Evolutionary conservation across 139 green algal species (phyloP).

Genomic region (Bryopsis sp.): DNA sequence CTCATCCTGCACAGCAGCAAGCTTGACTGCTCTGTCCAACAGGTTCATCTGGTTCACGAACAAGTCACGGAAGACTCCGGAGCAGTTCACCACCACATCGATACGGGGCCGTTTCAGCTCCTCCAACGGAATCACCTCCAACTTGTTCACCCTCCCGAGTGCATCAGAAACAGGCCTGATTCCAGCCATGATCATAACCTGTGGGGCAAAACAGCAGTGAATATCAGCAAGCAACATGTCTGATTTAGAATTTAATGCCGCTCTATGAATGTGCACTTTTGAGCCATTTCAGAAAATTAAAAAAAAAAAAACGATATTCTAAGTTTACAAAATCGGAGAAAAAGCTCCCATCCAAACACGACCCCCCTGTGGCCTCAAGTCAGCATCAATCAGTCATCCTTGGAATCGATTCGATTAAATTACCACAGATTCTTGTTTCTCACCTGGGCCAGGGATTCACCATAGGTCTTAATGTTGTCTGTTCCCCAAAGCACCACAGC

Average conservation of each 20-base stretch:
- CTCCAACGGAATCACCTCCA: constrained; percentile 96
- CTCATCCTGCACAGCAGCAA: constrained; percentile 89
- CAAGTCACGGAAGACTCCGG: constrained; percentile 97
- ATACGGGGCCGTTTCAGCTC: constrained; percentile 91
- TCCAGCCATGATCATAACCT: constrained; percentile 94
- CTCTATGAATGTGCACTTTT: too few relatives aligned
- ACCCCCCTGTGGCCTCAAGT: too few relatives aligned
- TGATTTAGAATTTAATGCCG: too few relatives aligned
- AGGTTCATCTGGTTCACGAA: constrained; percentile 30
- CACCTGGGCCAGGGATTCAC: constrained; percentile 90
- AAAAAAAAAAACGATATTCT: too few relatives aligned
- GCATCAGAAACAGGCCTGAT: constrained; percentile 86
- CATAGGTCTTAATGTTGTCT: constrained; percentile 99
- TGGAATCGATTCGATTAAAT: too few relatives aligned
- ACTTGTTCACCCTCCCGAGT: constrained; percentile 98
- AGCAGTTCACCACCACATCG: constrained; percentile 99
- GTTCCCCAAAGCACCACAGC: constrained; percentile 98
- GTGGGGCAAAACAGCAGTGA: constrained; percentile 8
- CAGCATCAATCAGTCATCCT: too few relatives aligned
- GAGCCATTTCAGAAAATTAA: too few relatives aligned
- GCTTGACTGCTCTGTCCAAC: constrained; percentile 84
- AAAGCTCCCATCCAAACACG: too few relatives aligned
- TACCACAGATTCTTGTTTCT: too few relatives aligned
- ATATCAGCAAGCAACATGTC: background rate
- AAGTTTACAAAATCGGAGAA: too few relatives aligned